These are phyloP conservation scores for Thraustotheca clavata DNA, from an alignment of 352 stramenopile species.

Conservation along the genomic window DNA sequence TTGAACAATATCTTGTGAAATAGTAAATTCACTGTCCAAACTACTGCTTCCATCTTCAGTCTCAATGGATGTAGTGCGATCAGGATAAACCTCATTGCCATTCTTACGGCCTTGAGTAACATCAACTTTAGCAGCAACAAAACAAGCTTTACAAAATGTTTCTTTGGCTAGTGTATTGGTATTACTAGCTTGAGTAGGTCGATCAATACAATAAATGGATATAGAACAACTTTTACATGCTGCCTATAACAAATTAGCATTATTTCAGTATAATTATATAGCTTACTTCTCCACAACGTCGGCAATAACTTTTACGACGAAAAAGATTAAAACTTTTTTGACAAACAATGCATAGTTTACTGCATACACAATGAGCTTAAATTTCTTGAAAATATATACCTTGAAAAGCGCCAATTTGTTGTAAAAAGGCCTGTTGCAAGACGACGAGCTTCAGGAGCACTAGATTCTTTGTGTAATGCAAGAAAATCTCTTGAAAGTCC, in stretches of 20 bases:
- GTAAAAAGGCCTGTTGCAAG: constrained; percentile 10
- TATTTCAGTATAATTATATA: background rate
- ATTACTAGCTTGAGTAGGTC: constrained; percentile 4
- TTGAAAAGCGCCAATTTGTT: background rate
- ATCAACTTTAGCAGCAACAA: constrained; percentile 8
- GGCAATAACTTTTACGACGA: constrained; percentile 62
- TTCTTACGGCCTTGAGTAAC: background rate
- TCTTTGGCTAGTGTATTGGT: background rate
- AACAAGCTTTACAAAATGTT: constrained; percentile 21
- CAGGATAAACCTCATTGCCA: too few relatives aligned
- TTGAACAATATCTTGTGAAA: background rate
- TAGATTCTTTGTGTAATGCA: background rate
- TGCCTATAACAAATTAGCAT: background rate
- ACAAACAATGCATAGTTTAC: constrained; percentile 40
- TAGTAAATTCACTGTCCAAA: background rate
- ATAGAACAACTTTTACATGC: constrained; percentile 13
- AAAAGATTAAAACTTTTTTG: constrained; percentile 55
- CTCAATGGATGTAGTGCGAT: too few relatives aligned
- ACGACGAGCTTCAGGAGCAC: background rate
- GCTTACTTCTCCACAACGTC: constrained; percentile 52
- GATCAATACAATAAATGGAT: constrained; percentile 9
- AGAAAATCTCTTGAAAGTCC: constrained; percentile 6
- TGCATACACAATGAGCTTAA: background rate
- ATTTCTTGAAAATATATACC: too few relatives aligned
- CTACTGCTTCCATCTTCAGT: background rate